Evolutionary conservation across 2,329 filamentous ascomycete genomes (phyloP).

Genomic region (Colletotrichum neosansevieriae): DNA sequence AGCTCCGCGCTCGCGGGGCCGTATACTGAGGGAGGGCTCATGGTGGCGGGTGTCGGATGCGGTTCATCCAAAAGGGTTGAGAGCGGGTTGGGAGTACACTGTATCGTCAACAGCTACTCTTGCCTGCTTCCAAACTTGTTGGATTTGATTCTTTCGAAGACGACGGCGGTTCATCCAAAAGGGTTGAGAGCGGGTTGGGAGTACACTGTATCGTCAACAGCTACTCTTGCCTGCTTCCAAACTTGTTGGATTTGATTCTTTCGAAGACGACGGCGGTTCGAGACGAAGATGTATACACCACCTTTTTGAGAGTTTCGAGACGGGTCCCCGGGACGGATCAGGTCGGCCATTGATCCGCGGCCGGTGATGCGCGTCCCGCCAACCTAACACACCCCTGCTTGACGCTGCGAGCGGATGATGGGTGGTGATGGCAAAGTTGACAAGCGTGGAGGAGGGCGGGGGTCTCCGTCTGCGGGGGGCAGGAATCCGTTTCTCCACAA

Average conservation of each 20-base stretch:
- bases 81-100: not conserved
- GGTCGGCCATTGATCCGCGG: slow-evolving; percentile 20
- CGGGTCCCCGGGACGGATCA: not conserved
- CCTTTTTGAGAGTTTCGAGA: slow-evolving; percentile 20
- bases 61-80: slow-evolving; percentile 24
- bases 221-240: slow-evolving; percentile 1
- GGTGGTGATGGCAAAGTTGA: not conserved
- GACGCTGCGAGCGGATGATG: not conserved
- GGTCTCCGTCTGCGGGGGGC: slow-evolving; percentile 25
- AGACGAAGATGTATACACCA: slow-evolving; percentile 1
- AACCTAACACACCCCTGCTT: not conserved
- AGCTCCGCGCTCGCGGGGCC: slow-evolving; percentile 36
- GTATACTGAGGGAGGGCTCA: slow-evolving; percentile 40
- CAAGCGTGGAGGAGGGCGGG: not conserved
- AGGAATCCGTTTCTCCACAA: slow-evolving; percentile 24
- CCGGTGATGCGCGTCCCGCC: slow-evolving; percentile 21
- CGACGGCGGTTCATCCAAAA: slow-evolving; percentile 31
- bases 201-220: slow-evolving; percentile 16
- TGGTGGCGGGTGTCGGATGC: slow-evolving; percentile 16
- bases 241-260: not conserved
- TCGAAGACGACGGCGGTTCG: not conserved
- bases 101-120: slow-evolving; percentile 22
- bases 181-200: not conserved
- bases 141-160: too few relatives aligned
- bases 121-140: not conserved